Base-by-base conservation (phyloP, 805 yeast genomes). In the Phaffomyces opuntiae region DNA sequence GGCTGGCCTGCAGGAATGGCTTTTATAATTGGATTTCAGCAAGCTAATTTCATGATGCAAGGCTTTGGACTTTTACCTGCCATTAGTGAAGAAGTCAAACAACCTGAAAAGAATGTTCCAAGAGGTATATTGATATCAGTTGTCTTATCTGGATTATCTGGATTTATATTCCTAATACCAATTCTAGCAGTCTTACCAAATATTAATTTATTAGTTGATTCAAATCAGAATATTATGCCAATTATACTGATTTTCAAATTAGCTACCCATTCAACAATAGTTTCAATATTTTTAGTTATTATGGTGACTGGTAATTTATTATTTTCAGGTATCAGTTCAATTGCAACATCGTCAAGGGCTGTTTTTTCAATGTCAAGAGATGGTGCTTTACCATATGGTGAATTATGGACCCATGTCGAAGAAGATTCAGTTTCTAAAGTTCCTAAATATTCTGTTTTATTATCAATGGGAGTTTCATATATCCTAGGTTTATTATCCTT, bases 51-150 rank as follows among this genome's bases (percentile, higher is more conserved):
- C 63, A 85, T 91, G 21, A 69, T 86, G 57, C 87, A 86, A 49
- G 95, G 93, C 0, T 87, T 83, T 62, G 91, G 91, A 26, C 80
- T 86, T 77, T 69, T 87, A 26, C 85, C 87, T 17, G 81, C 91
- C 7, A 76, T 87, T 70, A 80, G 89, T 40, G 95, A 87, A 56
- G 95, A 87, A 63, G 93, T 87, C 14, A 75, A 80, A 50, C 69
- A 69, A 21, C 91, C 95, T 0, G 93, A 87, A 58, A 74, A 67
- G 46, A 81, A 79, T 43, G 81, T 87, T 55, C 89, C 95, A 14
- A 74, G 75, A 52, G 93, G 93, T 6, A 78, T 87, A 58, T 63
- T 83, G 1, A 68, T 74, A 41, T 78, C 93, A 3, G 84, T 85
- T 14, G 43, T 77, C 37, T 70, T 84, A 39, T 77, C 91, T 9